Evolutionary conservation across 495 filamentous ascomycete species (phyloP).

Genomic region (Apiosordaria backusii): DNA sequence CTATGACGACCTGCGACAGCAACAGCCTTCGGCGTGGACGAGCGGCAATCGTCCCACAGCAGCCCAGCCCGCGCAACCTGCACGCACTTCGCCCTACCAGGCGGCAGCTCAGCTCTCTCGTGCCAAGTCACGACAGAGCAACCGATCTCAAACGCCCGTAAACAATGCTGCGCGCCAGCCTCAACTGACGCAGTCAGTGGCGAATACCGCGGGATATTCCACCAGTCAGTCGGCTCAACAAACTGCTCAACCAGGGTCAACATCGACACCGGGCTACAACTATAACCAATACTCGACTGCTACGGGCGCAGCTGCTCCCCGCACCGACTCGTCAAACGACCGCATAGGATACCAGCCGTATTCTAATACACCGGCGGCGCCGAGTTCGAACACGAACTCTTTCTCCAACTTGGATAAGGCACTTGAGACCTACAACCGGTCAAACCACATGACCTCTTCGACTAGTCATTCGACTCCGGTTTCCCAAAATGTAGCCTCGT

Average conservation of each 20-base stretch:
- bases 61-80: slow-evolving; percentile 11
- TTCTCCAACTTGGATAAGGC: slow-evolving; percentile 26
- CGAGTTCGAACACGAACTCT: slow-evolving; percentile 17
- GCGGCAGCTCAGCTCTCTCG: slow-evolving; percentile 22
- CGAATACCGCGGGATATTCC: slow-evolving; percentile 13
- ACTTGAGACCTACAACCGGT: slow-evolving; percentile 17
- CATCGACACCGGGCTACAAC: slow-evolving; percentile 20
- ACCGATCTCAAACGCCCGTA: slow-evolving; percentile 22
- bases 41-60: slow-evolving; percentile 12
- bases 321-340: slow-evolving; percentile 21
- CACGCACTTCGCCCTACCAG: slow-evolving; percentile 19
- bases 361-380: slow-evolving; percentile 10
- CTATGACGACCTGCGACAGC: slow-evolving; percentile 24
- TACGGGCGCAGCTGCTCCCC: slow-evolving; percentile 11
- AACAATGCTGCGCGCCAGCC: slow-evolving; percentile 15
- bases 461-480: slow-evolving; percentile 12
- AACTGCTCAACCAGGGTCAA: background rate
- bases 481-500: slow-evolving; percentile 25
- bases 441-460: slow-evolving; percentile 18
- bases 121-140: slow-evolving; percentile 25
- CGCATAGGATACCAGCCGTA: slow-evolving; percentile 28
- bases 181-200: slow-evolving; percentile 10
- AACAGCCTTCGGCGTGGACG: slow-evolving; percentile 19
- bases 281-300: slow-evolving; percentile 21
- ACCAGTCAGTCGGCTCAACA: slow-evolving; percentile 11